phyloP scores from a whole-genome alignment of 148 eudicot species.

The Camellia lanceoleosa region DNA sequence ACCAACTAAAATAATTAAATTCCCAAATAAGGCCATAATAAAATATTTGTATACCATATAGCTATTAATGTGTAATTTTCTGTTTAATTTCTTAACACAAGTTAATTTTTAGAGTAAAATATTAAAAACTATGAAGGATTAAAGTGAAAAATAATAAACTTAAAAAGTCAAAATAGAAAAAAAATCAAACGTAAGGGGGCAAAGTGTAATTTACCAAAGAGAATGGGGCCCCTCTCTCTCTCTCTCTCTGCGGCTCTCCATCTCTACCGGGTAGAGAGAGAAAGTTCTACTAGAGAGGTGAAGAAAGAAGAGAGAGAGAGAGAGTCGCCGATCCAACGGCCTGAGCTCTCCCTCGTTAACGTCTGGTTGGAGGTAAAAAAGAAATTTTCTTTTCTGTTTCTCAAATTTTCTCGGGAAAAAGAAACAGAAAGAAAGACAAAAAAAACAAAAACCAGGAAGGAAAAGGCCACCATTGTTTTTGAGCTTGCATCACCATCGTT shows the following conservation, averaged over 20 bases:
- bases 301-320: constrained; percentile 11
- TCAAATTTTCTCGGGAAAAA: constrained; percentile 8
- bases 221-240: too few species aligned
- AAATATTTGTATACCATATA: too few species aligned
- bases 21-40: too few species aligned
- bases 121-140: too few species aligned
- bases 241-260: constrained; percentile 3
- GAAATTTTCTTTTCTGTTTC: background rate
- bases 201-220: too few species aligned
- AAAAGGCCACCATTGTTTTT: background rate
- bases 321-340: constrained; percentile 35
- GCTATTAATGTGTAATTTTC: too few species aligned
- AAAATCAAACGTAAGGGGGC: too few species aligned
- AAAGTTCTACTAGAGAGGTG: background rate
- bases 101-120: too few species aligned
- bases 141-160: too few species aligned
- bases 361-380: constrained; percentile 30
- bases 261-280: constrained; percentile 13
- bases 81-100: too few species aligned
- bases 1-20: too few species aligned
- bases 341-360: constrained; percentile 24
- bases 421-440: background rate
- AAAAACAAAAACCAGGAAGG: background rate
- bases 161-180: too few species aligned
- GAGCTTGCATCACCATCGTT: constrained; percentile 12